phyloP scores from a whole-genome alignment of 148 eudicot species.

The Arbutus unedo region DNA sequence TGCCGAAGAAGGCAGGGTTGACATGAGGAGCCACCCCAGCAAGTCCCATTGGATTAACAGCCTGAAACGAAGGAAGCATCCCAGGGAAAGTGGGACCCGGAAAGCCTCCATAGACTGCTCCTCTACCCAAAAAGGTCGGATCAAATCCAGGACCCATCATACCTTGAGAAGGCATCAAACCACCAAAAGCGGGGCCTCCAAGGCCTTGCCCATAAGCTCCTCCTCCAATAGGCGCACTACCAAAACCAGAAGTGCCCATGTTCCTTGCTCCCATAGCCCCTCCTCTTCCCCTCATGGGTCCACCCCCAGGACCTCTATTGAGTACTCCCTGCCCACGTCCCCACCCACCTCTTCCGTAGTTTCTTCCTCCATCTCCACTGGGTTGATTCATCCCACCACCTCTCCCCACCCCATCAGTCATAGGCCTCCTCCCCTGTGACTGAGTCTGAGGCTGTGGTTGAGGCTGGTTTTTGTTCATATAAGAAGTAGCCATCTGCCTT shows the following conservation, averaged over 20 bases:
- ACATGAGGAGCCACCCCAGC: constrained; percentile 95
- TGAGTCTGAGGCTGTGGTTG: constrained; percentile 53
- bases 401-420: constrained; percentile 65
- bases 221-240: constrained; percentile 41
- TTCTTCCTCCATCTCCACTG: constrained; percentile 70
- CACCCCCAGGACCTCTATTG: constrained; percentile 67
- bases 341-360: constrained; percentile 75
- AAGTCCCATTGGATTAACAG: constrained; percentile 75
- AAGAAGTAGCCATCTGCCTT: constrained; percentile 76
- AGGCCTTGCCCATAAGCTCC: constrained; percentile 66
- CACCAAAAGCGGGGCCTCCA: constrained; percentile 76
- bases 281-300: constrained; percentile 72
- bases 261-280: constrained; percentile 59
- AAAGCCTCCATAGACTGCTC: constrained; percentile 78
- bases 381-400: constrained; percentile 58
- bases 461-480: constrained; percentile 54
- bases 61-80: constrained; percentile 78
- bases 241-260: constrained; percentile 41
- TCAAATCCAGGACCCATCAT: constrained; percentile 93
- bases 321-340: constrained; percentile 60
- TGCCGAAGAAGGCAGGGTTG: constrained; percentile 82
- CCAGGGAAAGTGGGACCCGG: constrained; percentile 71
- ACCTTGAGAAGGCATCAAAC: constrained; percentile 75
- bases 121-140: constrained; percentile 81
- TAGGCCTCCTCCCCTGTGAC: constrained; percentile 62